A percentile compares a stretch with the other conserved stretches of the same genome.
These are phyloP conservation scores for Coccomyxa subellipsoidea DNA, from an alignment of 163 green algal species.

Conservation along the genomic window DNA sequence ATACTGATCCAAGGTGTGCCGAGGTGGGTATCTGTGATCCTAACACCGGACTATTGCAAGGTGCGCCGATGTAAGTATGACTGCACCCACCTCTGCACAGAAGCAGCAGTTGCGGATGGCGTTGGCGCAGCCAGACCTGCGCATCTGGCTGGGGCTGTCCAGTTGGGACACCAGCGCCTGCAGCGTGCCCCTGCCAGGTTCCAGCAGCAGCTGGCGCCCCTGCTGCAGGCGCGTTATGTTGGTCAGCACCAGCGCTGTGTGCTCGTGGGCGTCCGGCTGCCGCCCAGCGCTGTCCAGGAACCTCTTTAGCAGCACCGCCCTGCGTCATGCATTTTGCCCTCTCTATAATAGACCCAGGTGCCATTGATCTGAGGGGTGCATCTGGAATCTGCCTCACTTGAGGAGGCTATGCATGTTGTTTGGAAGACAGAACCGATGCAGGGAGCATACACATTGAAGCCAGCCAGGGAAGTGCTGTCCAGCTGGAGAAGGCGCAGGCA, in stretches of 20 bases:
- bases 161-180: slow-evolving; percentile 60
- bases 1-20: too few relatives aligned
- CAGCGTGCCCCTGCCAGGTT: slow-evolving; percentile 63
- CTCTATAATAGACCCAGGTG: too few relatives aligned
- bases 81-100: slow-evolving; percentile 44
- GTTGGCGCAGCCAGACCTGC: slow-evolving; percentile 50
- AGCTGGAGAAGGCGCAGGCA: slow-evolving; percentile 67
- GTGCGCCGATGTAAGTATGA: neutral
- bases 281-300: slow-evolving; percentile 36
- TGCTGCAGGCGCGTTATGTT: slow-evolving; percentile 61
- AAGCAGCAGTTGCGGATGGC: slow-evolving; percentile 73
- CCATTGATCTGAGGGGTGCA: too few relatives aligned
- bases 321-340: slow-evolving; percentile 14
- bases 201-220: slow-evolving; percentile 56
- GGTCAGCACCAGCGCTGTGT: slow-evolving; percentile 64
- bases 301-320: slow-evolving; percentile 59
- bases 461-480: slow-evolving; percentile 39
- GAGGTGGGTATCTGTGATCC: too few relatives aligned
- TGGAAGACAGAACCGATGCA: too few relatives aligned
- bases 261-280: slow-evolving; percentile 32
- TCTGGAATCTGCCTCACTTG: too few relatives aligned
- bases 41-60: too few relatives aligned
- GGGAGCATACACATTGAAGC: slow-evolving; percentile 52
- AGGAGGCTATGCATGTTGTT: too few relatives aligned
- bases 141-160: slow-evolving; percentile 30